phyloP scores from a whole-genome alignment of 2,329 filamentous ascomycete genomes.

The Malbranchea zuffiana region DNA sequence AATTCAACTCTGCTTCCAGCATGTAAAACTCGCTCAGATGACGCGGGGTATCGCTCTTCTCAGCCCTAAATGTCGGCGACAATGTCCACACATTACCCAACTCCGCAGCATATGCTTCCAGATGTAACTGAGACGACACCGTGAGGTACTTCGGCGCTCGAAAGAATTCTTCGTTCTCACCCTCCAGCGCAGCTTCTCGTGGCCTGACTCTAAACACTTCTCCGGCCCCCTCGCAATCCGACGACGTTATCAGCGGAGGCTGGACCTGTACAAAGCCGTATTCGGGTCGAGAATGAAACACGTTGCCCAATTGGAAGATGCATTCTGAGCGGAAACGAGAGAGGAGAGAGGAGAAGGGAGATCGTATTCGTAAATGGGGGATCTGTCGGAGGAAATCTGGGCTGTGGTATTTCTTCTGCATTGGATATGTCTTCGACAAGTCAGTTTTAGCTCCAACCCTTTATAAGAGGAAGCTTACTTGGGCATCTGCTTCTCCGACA shows the following conservation, averaged over 20 bases:
- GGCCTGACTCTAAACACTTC: conserved; percentile 72
- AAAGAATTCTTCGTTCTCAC: conserved; percentile 57
- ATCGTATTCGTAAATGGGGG: conserved; percentile 74
- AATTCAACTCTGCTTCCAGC: conserved; percentile 84
- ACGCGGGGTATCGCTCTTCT: conserved; percentile 82
- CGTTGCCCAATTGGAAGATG: conserved; percentile 59
- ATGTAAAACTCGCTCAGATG: conserved; percentile 98
- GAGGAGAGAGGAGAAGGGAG: conserved; percentile 68
- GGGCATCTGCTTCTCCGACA: conserved; percentile 66
- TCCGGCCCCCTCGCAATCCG: conserved; percentile 91
- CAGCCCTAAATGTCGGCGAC: conserved; percentile 86
- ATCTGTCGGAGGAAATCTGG: conserved; percentile 78
- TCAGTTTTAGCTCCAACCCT: not conserved
- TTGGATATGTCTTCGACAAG: conserved; percentile 64
- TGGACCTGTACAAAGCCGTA: conserved; percentile 60
- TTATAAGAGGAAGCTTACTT: conserved; percentile 46
- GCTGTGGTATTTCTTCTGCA: conserved; percentile 94
- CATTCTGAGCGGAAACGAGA: conserved; percentile 73
- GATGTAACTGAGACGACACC: conserved; percentile 85
- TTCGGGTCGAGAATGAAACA: conserved; percentile 55
- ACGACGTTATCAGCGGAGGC: conserved; percentile 88
- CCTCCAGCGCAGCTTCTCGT: conserved; percentile 23
- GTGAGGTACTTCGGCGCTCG: conserved; percentile 83
- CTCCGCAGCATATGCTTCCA: conserved; percentile 82
- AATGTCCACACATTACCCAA: conserved; percentile 88